phyloP scores from a whole-genome alignment of 352 stramenopile species.

The Phytophthora fragariaefolia region DNA sequence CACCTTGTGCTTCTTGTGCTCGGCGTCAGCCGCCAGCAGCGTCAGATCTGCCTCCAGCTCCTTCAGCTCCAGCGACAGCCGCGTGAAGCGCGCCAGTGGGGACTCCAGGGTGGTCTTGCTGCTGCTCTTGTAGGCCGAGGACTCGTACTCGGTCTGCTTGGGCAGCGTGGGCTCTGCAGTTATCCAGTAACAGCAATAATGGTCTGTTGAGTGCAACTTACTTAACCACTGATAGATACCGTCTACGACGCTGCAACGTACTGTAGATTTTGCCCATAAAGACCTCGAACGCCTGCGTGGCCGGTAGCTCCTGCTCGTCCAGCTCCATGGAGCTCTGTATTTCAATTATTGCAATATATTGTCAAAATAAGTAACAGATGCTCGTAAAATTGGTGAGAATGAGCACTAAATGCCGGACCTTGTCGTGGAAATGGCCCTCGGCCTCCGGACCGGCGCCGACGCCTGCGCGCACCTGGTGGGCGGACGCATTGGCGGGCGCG shows the following conservation, averaged over 20 bases:
- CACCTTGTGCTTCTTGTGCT: constrained; percentile 54
- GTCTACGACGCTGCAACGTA: constrained; percentile 32
- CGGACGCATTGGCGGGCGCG: constrained; percentile 42
- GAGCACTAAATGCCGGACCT: constrained; percentile 35
- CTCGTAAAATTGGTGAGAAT: not conserved
- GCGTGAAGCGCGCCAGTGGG: constrained; percentile 72
- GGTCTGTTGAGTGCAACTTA: not conserved
- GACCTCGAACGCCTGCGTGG: constrained; percentile 69
- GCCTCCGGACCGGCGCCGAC: constrained; percentile 29
- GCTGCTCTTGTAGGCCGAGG: constrained; percentile 22
- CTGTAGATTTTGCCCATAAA: constrained; percentile 90
- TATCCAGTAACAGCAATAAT: constrained; percentile 10
- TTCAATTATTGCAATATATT: constrained; percentile 5
- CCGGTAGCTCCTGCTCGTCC: constrained; percentile 58
- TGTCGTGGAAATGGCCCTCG: constrained; percentile 65
- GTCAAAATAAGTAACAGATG: constrained; percentile 8
- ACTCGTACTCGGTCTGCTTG: constrained; percentile 65
- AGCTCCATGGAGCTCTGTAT: constrained; percentile 63
- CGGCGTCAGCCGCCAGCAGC: constrained; percentile 49
- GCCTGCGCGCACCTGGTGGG: constrained; percentile 22
- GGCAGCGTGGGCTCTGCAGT: constrained; percentile 52
- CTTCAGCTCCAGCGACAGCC: constrained; percentile 72
- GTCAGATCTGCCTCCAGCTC: constrained; percentile 72
- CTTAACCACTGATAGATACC: not conserved
- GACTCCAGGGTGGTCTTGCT: constrained; percentile 54